Conservation (phyloP, 2,329 filamentous ascomycete genomes). For the Calonectria multiphialidica region DNA sequence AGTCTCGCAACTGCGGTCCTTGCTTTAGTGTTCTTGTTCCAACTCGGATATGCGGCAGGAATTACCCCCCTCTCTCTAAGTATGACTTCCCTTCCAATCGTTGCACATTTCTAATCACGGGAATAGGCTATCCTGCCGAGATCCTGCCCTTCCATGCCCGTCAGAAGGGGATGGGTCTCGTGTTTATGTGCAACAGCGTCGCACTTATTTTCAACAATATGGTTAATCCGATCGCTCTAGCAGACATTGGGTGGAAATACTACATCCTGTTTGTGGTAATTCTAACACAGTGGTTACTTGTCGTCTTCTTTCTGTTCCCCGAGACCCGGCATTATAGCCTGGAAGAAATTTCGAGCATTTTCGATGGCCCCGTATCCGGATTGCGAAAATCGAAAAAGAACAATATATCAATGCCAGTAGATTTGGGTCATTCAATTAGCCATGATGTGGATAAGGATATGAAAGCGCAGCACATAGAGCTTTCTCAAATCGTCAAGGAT, state of each 20-base stretch:
- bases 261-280: slow-evolving; percentile 52
- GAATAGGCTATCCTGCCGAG: slow-evolving; percentile 39
- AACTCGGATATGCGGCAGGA: neutral
- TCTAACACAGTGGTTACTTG: slow-evolving; percentile 40
- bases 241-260: slow-evolving; percentile 51
- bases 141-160: slow-evolving; percentile 31
- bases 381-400: neutral
- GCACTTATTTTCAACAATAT: slow-evolving; percentile 48
- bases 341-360: slow-evolving; percentile 41
- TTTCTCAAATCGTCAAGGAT: neutral
- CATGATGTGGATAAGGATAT: neutral
- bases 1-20: neutral
- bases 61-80: neutral
- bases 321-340: slow-evolving; percentile 42
- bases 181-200: neutral
- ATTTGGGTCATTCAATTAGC: neutral
- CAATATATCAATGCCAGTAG: neutral
- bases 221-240: slow-evolving; percentile 52
- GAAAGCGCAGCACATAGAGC: neutral
- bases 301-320: slow-evolving; percentile 51
- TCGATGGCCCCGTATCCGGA: slow-evolving; percentile 26
- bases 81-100: slow-evolving; percentile 33
- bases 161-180: neutral
- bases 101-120: slow-evolving; percentile 14
- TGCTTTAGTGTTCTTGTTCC: neutral